Percentiles rank a stretch among this genome's conserved stretches.
Conservation (phyloP, 225 moss, liverwort and hornwort genomes). For the Sphagnum tenellum region DNA sequence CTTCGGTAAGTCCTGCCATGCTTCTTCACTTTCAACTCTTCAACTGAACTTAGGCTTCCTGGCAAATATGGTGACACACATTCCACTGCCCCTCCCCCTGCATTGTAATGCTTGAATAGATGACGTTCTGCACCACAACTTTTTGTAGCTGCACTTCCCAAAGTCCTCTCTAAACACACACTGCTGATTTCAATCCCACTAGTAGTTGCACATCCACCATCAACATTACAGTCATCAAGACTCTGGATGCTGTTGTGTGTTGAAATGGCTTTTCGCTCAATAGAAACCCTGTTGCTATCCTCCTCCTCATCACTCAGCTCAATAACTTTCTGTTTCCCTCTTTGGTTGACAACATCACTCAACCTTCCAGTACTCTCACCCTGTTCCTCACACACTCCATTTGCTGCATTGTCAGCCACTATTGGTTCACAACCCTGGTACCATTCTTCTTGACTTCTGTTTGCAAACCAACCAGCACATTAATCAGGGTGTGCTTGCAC, state of each 20-base stretch:
- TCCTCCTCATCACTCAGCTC: slow-evolving; percentile 56
- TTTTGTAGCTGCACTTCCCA: slow-evolving; percentile 28
- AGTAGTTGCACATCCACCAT: slow-evolving; percentile 31
- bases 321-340: slow-evolving; percentile 51
- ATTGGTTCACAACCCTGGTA: slow-evolving; percentile 43
- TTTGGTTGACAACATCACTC: slow-evolving; percentile 29
- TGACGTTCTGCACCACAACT: slow-evolving; percentile 16
- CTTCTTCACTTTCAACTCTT: too few species aligned
- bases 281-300: slow-evolving; percentile 49
- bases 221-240: slow-evolving; percentile 33
- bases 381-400: slow-evolving; percentile 46
- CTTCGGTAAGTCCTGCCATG: slow-evolving; percentile 28
- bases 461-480: too few species aligned
- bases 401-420: slow-evolving; percentile 28
- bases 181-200: slow-evolving; percentile 54
- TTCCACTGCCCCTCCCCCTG: slow-evolving; percentile 39
- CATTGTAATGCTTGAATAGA: slow-evolving; percentile 35
- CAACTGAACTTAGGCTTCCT: too few species aligned
- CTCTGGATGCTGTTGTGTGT: slow-evolving; percentile 41
- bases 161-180: slow-evolving; percentile 35
- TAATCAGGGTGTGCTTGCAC: too few species aligned
- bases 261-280: slow-evolving; percentile 42
- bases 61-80: slow-evolving; percentile 7
- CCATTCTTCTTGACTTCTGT: slow-evolving; percentile 49
- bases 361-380: slow-evolving; percentile 48